Evolutionary conservation across 225 moss, liverwort and hornwort species (phyloP).

Genomic region (Sphagnum contortum): DNA sequence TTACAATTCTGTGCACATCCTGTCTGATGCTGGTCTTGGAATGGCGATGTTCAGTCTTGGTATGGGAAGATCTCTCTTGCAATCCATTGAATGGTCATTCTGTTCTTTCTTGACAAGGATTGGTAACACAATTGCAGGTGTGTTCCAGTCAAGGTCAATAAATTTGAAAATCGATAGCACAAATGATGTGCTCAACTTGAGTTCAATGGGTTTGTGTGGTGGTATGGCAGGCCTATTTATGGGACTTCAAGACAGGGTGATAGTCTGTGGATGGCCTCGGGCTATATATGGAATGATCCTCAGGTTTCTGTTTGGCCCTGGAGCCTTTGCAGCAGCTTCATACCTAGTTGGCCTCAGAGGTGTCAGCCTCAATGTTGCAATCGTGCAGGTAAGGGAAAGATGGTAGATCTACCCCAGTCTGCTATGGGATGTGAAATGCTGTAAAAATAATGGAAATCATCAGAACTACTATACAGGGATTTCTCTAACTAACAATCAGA

Average conservation of each 20-base stretch:
- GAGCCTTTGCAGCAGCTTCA: conserved; percentile 86
- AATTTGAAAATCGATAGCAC: no score
- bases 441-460: no score
- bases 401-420: background rate
- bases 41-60: conserved; percentile 99
- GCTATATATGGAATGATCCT: conserved; percentile 60
- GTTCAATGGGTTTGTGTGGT: no score
- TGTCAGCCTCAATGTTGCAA: conserved; percentile 60
- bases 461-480: no score
- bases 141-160: no score
- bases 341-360: conserved; percentile 72
- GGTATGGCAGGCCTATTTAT: conserved; percentile 69
- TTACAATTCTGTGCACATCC: conserved; percentile 75
- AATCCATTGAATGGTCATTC: no score
- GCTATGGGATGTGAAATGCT: no score
- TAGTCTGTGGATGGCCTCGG: conserved; percentile 63
- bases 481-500: no score
- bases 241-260: conserved; percentile 83
- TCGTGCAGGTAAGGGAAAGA: conserved; percentile 58
- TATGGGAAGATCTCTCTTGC: conserved; percentile 12
- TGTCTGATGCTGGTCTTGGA: conserved; percentile 93
- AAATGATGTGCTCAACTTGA: no score
- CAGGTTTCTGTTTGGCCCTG: conserved; percentile 79
- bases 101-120: no score
- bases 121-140: no score